Percentiles rank a stretch among this genome's conserved stretches.
These are phyloP conservation scores for Eremothecium cymbalariae DNA, from an alignment of 1,139 yeast genomes.

Conservation along the genomic window DNA sequence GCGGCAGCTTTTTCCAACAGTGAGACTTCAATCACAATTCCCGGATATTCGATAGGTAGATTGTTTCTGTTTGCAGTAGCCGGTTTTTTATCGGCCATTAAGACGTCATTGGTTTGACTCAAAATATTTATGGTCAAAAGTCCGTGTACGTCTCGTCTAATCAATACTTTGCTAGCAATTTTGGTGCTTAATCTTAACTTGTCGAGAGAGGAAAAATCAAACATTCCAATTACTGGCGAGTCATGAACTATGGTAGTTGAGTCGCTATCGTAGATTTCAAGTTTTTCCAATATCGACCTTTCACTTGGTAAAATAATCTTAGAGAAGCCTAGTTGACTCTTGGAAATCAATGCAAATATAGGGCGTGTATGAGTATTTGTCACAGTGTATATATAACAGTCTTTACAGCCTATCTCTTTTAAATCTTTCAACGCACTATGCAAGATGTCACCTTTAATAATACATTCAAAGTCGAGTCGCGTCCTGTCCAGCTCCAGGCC, in stretches of 20 bases:
- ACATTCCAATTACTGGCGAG: conserved; percentile 35
- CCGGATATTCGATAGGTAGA: conserved; percentile 40
- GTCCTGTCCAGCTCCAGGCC: conserved; percentile 43
- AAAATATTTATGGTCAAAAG: conserved; percentile 34
- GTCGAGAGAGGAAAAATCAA: conserved; percentile 46
- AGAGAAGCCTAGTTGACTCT: conserved; percentile 56
- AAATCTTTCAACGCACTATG: conserved; percentile 60
- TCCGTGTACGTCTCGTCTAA: conserved; percentile 51
- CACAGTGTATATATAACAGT: conserved; percentile 46
- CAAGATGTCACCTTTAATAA: conserved; percentile 57
- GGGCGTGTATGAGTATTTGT: conserved; percentile 27
- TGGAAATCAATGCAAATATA: conserved; percentile 46
- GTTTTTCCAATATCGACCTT: conserved; percentile 49
- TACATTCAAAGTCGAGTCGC: conserved; percentile 52
- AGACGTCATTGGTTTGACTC: conserved; percentile 29
- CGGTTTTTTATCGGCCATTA: conserved; percentile 16
- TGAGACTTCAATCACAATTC: conserved; percentile 55
- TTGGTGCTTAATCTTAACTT: conserved; percentile 48
- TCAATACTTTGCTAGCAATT: conserved; percentile 51
- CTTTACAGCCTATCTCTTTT: conserved; percentile 53
- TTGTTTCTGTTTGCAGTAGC: conserved; percentile 9
- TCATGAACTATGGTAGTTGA: conserved; percentile 25
- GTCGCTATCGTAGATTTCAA: conserved; percentile 30
- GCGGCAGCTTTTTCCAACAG: conserved; percentile 42
- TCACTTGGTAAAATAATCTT: conserved; percentile 62